Base-by-base conservation (phyloP, 768 basidiomycete species). In the Tylopilus rubrobrunneus region DNA sequence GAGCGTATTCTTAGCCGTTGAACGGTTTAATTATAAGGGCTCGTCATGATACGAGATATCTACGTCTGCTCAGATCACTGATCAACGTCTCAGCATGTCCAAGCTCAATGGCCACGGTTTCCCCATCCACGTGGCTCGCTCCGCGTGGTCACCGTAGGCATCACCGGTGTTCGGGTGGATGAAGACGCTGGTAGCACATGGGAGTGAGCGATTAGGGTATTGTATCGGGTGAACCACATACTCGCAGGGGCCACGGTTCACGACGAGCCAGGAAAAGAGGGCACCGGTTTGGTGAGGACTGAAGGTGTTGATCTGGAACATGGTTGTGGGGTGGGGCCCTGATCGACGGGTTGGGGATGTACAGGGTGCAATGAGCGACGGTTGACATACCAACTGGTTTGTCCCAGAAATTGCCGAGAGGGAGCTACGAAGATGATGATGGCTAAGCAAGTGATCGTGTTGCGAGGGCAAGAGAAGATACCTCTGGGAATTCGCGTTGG, bases 251-350 rank as follows among this genome's bases (percentile, higher is more conserved):
- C 87, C 86, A 7, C 85, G 79, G 64, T 87, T 74, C 31, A 86
- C 82, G 17, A 76, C 79, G 17, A 87, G 76, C 80, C 81, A 89
- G 5, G 81, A 75, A 62, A 88, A 87, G 12, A 89, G 67, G 2
- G 84, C 78, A 0, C 87, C 86, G 0, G 83, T 86, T 62, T 87
- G 81, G 59, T 82, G 83, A 10, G 86, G 86, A 31, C 60, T 81
- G 67, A 83, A 82, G 1, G 80, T 81, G 62, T 88, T 81, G 54
- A 87, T 78, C 64, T 88, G 80, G 61, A 87, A 88, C 85, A 87
- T 87, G 7, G 83, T 77, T 9, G 79, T 80, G 0, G 86, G 82
- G 58, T 88, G 87, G 0, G 85, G 87, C 74, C 85, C 86, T 69
- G 56, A 21, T 31, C 14, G 5, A 6, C 8, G 41, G 15, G 46